These are phyloP conservation scores for Luffa acutangula DNA, from an alignment of 306 rosid genomes.

Conservation along the genomic window DNA sequence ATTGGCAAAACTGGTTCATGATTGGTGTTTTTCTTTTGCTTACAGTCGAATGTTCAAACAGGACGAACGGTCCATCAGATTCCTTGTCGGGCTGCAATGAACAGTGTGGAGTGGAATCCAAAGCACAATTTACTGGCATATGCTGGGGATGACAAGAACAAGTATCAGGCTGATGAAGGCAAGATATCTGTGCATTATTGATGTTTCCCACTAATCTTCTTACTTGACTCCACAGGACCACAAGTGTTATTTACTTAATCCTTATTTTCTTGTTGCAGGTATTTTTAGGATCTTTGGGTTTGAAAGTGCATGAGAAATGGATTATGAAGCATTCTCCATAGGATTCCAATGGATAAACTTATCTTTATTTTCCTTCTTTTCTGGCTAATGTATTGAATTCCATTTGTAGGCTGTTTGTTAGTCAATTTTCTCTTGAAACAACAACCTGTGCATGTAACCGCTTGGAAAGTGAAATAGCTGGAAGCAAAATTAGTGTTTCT, in stretches of 20 bases:
- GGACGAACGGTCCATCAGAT: constrained; percentile 87
- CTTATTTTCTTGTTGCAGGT: constrained; percentile 45
- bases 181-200: not conserved
- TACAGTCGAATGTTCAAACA: constrained; percentile 67
- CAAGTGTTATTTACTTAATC: not conserved
- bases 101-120: constrained; percentile 97
- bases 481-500: too few species aligned
- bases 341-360: not conserved
- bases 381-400: not conserved
- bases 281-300: constrained; percentile 83
- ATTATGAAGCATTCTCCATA: not conserved
- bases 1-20: not conserved
- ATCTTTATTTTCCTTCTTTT: not conserved
- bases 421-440: not conserved
- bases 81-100: constrained; percentile 95
- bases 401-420: not conserved
- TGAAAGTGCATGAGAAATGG: constrained; percentile 37
- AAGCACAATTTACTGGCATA: constrained; percentile 79
- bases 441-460: not conserved
- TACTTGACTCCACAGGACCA: not conserved
- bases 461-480: not conserved
- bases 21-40: not conserved
- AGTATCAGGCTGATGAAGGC: constrained; percentile 95
- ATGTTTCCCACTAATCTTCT: not conserved
- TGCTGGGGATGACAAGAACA: constrained; percentile 98